Evolutionary conservation across 768 basidiomycete species (phyloP).

Genomic region (Saitozyma sp.): DNA sequence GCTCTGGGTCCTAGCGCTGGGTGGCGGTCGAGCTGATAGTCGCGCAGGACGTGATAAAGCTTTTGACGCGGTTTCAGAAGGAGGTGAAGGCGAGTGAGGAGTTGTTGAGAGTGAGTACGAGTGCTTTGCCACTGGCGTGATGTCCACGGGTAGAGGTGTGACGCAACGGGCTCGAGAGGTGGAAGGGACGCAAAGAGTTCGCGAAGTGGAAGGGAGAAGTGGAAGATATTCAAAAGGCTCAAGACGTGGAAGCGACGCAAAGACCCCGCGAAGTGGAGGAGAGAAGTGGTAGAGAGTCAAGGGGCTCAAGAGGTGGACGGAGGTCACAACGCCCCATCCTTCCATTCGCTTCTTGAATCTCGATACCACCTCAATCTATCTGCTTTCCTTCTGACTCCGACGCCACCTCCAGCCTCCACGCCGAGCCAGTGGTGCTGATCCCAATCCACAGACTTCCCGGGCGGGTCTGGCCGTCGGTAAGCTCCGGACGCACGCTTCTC

Average conservation of each 20-base stretch:
- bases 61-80: conserved; percentile 38
- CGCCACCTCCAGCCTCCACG: too few relatives aligned
- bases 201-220: too few relatives aligned
- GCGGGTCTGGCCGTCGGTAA: conserved; percentile 48
- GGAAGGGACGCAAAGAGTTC: neutral
- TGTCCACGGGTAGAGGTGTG: neutral
- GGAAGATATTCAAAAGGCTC: too few relatives aligned
- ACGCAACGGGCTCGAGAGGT: neutral
- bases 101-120: conserved; percentile 37
- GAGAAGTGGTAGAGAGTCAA: too few relatives aligned
- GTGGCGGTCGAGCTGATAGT: neutral
- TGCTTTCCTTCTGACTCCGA: neutral
- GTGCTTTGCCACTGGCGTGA: too few relatives aligned
- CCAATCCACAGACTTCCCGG: conserved; percentile 42
- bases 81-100: conserved; percentile 46
- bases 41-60: conserved; percentile 35
- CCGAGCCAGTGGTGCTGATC: neutral
- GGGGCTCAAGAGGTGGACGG: too few relatives aligned
- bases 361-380: neutral
- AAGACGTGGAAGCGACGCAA: too few relatives aligned
- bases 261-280: too few relatives aligned
- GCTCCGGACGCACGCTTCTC: conserved; percentile 33
- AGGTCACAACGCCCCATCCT: too few relatives aligned
- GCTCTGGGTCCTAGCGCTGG: neutral
- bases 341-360: too few relatives aligned